A percentile compares a stretch with the other conserved stretches of the same genome.
Conservation (phyloP, 495 filamentous ascomycete genomes). For the Penicillium ucsense region DNA sequence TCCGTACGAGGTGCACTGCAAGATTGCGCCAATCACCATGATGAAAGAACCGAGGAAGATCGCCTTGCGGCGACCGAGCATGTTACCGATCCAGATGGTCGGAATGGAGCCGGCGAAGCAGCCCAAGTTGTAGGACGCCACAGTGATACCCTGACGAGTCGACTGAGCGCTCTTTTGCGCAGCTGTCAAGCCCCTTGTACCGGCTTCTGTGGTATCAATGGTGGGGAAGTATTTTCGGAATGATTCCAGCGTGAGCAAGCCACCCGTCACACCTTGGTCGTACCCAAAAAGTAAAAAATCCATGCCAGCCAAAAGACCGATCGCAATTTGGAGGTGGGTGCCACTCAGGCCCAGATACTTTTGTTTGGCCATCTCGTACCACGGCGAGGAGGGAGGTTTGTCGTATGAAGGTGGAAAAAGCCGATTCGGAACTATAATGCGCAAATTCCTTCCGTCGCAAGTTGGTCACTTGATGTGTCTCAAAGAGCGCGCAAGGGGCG, state of each 20-base stretch:
- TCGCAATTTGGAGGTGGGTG: conserved; percentile 54
- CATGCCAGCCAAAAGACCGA: conserved; percentile 58
- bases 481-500: too few relatives aligned
- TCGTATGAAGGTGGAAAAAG: neutral
- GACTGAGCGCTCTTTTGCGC: conserved; percentile 34
- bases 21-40: conserved; percentile 49
- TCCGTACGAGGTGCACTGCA: conserved; percentile 54
- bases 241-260: conserved; percentile 44
- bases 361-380: conserved; percentile 17
- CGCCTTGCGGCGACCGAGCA: conserved; percentile 46
- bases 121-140: conserved; percentile 56
- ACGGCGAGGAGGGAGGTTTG: neutral
- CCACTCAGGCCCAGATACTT: conserved; percentile 58
- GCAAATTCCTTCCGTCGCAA: too few relatives aligned
- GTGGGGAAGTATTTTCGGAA: conserved; percentile 47
- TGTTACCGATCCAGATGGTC: conserved; percentile 50
- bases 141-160: conserved; percentile 52
- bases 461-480: too few relatives aligned
- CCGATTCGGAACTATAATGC: too few relatives aligned
- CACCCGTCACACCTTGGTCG: conserved; percentile 52
- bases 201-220: conserved; percentile 38
- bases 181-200: conserved; percentile 12
- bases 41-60: conserved; percentile 48
- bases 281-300: conserved; percentile 58
- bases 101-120: conserved; percentile 54